Conservation (phyloP, 257 asterid genomes). For the Solanum tacnaense region DNA sequence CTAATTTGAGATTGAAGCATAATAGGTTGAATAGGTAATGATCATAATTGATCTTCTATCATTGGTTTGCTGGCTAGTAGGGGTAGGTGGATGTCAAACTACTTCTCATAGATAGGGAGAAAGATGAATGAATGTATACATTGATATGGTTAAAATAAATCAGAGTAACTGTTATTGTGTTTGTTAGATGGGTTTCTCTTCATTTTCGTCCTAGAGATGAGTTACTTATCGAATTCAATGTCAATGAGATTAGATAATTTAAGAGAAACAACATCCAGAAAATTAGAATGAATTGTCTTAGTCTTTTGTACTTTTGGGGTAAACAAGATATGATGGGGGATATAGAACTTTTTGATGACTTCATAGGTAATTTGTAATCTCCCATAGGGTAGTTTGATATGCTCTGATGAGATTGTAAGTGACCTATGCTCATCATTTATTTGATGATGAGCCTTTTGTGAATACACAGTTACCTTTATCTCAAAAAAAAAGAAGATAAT, state of each 20-base stretch:
- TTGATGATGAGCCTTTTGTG: too few relatives aligned
- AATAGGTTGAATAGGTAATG: background rate
- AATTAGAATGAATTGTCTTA: too few relatives aligned
- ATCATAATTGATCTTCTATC: background rate
- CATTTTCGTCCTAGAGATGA: background rate
- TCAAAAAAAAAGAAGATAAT: too few relatives aligned
- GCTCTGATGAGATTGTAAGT: too few relatives aligned
- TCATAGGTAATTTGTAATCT: too few relatives aligned
- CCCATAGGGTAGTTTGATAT: too few relatives aligned
- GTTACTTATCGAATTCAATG: background rate
- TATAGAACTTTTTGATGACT: too few relatives aligned
- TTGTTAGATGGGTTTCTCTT: background rate
- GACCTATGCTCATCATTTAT: too few relatives aligned
- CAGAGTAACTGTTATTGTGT: background rate
- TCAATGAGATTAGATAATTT: background rate
- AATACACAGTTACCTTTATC: too few relatives aligned
- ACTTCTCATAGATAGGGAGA: background rate
- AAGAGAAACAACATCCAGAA: too few relatives aligned
- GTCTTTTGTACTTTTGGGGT: too few relatives aligned
- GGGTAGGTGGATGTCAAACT: background rate
- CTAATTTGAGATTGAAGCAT: background rate
- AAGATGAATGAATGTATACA: background rate
- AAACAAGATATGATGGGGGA: too few relatives aligned
- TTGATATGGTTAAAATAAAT: background rate
- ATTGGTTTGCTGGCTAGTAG: background rate